A percentile compares a stretch with the other conserved stretches of the same genome.
Evolutionary conservation across 345 rosid genomes (phyloP).

Genomic region (Lepidium aucheri): DNA sequence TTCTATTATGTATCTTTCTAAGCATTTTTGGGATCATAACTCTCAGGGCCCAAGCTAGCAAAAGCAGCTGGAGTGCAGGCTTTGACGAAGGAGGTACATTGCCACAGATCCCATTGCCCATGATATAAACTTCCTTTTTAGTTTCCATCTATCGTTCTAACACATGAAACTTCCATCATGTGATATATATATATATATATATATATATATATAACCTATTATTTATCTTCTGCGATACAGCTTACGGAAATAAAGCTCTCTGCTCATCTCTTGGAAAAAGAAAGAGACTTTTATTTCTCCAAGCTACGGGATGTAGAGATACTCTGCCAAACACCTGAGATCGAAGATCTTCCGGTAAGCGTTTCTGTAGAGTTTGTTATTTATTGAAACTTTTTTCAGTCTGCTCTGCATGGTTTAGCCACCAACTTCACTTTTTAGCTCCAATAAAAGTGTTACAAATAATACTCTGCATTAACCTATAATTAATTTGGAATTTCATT

Average conservation of each 20-base stretch:
- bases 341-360: conserved; percentile 57
- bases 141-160: not conserved
- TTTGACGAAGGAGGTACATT: conserved; percentile 66
- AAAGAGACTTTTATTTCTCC: conserved; percentile 86
- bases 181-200: no score
- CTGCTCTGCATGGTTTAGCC: not conserved
- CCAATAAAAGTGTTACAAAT: not conserved
- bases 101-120: not conserved
- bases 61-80: conserved; percentile 47
- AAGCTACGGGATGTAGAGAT: conserved; percentile 78
- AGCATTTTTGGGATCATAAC: not conserved
- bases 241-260: conserved; percentile 78
- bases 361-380: not conserved
- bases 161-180: not conserved
- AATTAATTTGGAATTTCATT: not conserved
- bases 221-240: conserved; percentile 26
- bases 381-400: not conserved
- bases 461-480: not conserved
- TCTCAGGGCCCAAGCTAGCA: conserved; percentile 50
- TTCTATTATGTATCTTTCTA: not conserved
- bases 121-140: not conserved
- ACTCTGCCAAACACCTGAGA: conserved; percentile 69
- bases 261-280: conserved; percentile 66
- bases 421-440: not conserved
- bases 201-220: not conserved